These are phyloP conservation scores for Aspergillus sclerotialis DNA, from an alignment of 2,329 filamentous ascomycete genomes.

Conservation along the genomic window DNA sequence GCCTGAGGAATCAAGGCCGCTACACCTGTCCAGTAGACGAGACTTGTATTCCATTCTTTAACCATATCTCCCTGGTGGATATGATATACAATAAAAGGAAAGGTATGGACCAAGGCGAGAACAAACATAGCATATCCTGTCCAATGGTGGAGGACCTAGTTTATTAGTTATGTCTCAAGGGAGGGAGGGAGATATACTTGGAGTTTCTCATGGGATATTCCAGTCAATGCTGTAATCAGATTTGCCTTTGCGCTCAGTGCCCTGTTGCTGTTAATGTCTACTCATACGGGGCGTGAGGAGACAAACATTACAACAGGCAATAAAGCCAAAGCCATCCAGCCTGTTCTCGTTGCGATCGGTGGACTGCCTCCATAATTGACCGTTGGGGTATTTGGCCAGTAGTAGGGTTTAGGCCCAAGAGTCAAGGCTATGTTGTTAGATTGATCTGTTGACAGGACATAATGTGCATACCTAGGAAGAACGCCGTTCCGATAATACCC, in stretches of 20 bases:
- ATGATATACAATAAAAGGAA: slow-evolving; percentile 52
- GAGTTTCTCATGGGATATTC: slow-evolving; percentile 51
- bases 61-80: slow-evolving; percentile 44
- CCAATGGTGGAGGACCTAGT: slow-evolving; percentile 44
- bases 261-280: too few species aligned
- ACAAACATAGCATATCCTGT: slow-evolving; percentile 51
- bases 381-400: slow-evolving; percentile 44
- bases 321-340: slow-evolving; percentile 47
- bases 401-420: slow-evolving; percentile 47
- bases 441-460: too few species aligned
- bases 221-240: slow-evolving; percentile 47
- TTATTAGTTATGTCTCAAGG: not conserved
- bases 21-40: slow-evolving; percentile 52
- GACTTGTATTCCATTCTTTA: slow-evolving; percentile 36
- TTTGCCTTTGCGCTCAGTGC: slow-evolving; percentile 50
- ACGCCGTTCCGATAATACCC: slow-evolving; percentile 34
- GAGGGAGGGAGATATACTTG: slow-evolving; percentile 26
- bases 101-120: slow-evolving; percentile 52
- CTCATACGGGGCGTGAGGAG: too few species aligned
- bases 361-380: slow-evolving; percentile 45
- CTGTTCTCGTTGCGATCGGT: slow-evolving; percentile 46
- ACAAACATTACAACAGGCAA: slow-evolving; percentile 45
- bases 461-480: slow-evolving; percentile 36
- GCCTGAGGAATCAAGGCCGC: slow-evolving; percentile 48
- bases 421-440: slow-evolving; percentile 33